Conservation (phyloP, 2,329 filamentous ascomycete genomes). For the Botryotinia calthae region DNA sequence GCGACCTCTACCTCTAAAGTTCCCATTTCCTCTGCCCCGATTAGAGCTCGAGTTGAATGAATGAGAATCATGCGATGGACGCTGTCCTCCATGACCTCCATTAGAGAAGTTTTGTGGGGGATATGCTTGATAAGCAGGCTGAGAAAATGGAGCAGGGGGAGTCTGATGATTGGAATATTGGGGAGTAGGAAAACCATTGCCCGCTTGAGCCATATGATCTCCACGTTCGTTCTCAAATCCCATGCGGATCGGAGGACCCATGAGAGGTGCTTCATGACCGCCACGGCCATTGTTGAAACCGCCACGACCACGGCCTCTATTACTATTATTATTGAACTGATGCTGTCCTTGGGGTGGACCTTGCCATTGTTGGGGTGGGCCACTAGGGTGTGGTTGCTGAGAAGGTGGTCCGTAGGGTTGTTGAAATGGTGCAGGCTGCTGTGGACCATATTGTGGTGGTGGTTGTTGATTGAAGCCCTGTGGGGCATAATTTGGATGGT, state of each 20-base stretch:
- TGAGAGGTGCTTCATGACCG: slow-evolving; percentile 44
- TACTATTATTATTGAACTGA: slow-evolving; percentile 40
- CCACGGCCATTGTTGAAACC: slow-evolving; percentile 45
- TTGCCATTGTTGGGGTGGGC: slow-evolving; percentile 41
- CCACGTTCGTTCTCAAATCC: slow-evolving; percentile 51
- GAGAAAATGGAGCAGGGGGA: slow-evolving; percentile 36
- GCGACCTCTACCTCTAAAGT: slow-evolving; percentile 40
- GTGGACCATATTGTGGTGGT: slow-evolving; percentile 38
- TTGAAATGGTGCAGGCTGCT: slow-evolving; percentile 38
- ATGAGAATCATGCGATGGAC: slow-evolving; percentile 39
- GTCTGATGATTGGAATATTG: slow-evolving; percentile 40
- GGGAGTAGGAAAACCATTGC: slow-evolving; percentile 43
- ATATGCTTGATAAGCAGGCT: slow-evolving; percentile 42
- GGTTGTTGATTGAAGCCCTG: slow-evolving; percentile 49
- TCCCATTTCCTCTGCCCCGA: slow-evolving; percentile 43
- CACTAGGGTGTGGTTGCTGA: slow-evolving; percentile 35
- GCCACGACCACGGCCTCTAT: slow-evolving; percentile 38
- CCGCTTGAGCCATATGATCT: slow-evolving; percentile 44
- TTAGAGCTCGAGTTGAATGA: slow-evolving; percentile 41
- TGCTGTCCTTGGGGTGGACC: slow-evolving; percentile 43
- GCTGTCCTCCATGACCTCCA: slow-evolving; percentile 32
- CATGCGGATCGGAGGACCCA: slow-evolving; percentile 56
- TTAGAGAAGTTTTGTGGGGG: slow-evolving; percentile 40
- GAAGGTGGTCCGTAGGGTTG: slow-evolving; percentile 40
- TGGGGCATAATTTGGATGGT: slow-evolving; percentile 58